A percentile compares a stretch with the other conserved stretches of the same genome.
Evolutionary conservation across 208 protist species (phyloP).

Genomic region (Perkinsela sp.): DNA sequence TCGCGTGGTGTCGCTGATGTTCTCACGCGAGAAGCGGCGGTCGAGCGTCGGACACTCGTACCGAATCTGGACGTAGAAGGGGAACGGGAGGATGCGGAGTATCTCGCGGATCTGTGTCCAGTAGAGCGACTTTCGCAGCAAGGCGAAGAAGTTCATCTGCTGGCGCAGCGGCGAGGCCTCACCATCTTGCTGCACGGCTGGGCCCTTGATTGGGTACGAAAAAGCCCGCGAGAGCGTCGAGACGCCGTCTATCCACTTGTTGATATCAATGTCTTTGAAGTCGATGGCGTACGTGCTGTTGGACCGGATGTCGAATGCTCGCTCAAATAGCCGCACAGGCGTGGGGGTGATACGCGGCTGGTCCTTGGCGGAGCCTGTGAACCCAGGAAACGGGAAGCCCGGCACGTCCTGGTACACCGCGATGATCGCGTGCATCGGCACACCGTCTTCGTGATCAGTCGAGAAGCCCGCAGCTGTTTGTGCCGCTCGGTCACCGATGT

Average conservation of each 20-base stretch:
- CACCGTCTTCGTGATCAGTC: background rate
- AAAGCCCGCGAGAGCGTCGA: background rate
- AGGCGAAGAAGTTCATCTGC: background rate
- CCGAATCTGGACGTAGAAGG: background rate
- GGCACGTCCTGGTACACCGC: background rate
- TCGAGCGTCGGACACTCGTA: background rate
- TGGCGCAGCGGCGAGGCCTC: background rate
- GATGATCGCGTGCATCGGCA: background rate
- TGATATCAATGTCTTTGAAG: background rate
- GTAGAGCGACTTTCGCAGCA: background rate
- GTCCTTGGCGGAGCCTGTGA: background rate
- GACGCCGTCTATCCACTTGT: background rate
- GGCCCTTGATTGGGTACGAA: background rate
- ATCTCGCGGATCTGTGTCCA: background rate
- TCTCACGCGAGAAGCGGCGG: no score
- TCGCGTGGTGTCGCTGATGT: background rate
- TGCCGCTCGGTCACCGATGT: no score
- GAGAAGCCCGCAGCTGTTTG: no score
- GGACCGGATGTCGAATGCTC: background rate
- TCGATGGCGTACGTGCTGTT: background rate
- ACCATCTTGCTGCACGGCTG: no score
- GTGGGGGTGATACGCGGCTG: background rate
- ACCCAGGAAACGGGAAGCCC: background rate
- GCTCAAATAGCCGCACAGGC: background rate
- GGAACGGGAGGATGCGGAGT: background rate